These are phyloP conservation scores for Micractinium conductrix DNA, from an alignment of 139 green algal species.

Conservation along the genomic window DNA sequence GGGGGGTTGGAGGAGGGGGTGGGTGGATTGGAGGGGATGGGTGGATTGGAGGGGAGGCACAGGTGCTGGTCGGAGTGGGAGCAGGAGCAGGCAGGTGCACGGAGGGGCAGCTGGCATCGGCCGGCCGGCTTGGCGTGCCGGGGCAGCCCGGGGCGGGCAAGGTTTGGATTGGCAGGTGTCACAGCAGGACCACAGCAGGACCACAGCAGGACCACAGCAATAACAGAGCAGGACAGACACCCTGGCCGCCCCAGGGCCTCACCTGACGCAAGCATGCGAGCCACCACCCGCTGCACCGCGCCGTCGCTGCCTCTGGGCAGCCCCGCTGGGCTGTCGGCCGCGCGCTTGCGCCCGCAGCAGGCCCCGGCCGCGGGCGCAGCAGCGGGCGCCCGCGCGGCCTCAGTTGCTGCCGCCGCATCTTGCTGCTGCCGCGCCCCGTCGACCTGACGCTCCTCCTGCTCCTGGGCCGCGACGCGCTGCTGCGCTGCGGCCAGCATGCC, in stretches of 20 bases:
- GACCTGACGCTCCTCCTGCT: background rate
- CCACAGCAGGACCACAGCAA: background rate
- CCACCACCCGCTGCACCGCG: slow-evolving; percentile 10
- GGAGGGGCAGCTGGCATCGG: no score
- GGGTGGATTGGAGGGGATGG: no score
- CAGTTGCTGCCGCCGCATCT: background rate
- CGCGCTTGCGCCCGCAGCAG: slow-evolving; percentile 24
- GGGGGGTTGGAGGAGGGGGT: no score
- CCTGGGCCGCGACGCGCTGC: background rate
- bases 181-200: no score
- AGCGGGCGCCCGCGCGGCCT: background rate
- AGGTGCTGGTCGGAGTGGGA: no score
- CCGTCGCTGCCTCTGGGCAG: background rate
- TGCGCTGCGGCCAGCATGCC: background rate
- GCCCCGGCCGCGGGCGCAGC: background rate
- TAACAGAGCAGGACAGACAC: background rate
- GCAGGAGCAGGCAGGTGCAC: background rate
- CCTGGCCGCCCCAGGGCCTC: background rate
- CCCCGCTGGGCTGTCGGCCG: background rate
- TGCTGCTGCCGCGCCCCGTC: background rate
- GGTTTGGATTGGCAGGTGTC: no score
- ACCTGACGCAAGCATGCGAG: slow-evolving; percentile 13
- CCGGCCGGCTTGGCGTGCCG: no score
- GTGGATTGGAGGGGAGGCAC: no score
- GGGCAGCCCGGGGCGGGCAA: no score